Evolutionary conservation across 176 grass and related monocot species (phyloP).

Genomic region (Saccharum spontaneum): DNA sequence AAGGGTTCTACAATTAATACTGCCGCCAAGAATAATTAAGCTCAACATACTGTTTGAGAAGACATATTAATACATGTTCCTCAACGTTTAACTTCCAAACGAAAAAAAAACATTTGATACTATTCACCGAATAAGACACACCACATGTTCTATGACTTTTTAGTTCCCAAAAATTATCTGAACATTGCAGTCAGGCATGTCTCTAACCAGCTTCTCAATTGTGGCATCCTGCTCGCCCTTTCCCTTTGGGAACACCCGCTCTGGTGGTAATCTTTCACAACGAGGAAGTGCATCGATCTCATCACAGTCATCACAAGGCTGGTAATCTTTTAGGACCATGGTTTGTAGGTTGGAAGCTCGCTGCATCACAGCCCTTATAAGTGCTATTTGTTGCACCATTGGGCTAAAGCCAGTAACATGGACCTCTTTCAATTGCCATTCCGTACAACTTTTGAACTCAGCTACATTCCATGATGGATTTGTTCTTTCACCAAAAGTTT

Average conservation of each 20-base stretch:
- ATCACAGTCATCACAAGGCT: neutral
- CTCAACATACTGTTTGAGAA: too few relatives aligned
- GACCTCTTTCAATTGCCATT: constrained; percentile 9
- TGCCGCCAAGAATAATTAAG: too few relatives aligned
- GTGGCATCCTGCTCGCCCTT: neutral
- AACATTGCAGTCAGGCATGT: neutral
- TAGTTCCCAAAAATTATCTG: neutral
- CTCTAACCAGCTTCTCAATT: neutral
- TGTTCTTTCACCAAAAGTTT: neutral
- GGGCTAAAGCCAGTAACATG: neutral
- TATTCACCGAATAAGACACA: neutral
- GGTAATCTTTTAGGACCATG: neutral
- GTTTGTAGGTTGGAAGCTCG: neutral
- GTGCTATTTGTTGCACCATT: constrained; percentile 6
- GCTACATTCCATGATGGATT: constrained; percentile 2
- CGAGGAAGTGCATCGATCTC: neutral
- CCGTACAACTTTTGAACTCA: neutral
- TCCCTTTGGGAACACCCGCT: neutral
- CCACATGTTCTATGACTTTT: neutral
- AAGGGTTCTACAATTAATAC: too few relatives aligned
- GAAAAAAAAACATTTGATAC: neutral
- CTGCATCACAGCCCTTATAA: constrained; percentile 8
- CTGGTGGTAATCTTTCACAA: neutral
- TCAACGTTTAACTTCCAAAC: too few relatives aligned
- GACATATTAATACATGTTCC: too few relatives aligned